Evolutionary conservation across 2,329 filamentous ascomycete genomes (phyloP), one percentile per base, ranked within the genome.

Genomic region (Claviceps sp.): DNA sequence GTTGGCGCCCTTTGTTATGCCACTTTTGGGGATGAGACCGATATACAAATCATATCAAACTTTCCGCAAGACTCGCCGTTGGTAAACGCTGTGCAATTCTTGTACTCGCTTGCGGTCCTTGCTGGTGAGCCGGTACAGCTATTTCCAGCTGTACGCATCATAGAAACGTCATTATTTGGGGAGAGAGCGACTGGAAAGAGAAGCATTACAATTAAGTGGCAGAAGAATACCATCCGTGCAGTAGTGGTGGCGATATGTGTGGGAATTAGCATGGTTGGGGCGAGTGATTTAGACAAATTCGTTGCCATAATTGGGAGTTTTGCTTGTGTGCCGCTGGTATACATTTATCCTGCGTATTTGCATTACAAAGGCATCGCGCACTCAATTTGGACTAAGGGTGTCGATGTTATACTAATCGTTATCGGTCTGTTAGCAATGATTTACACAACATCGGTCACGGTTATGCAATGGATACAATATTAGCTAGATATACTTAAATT

Each of bases 41-140:
- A 79, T 60, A 86, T 86, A 53, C 83, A 88, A 61, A 78, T 88
- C 66, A 86, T 88, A 62, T 80, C 82, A 67, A 88, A 88, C 65
- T 87, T 82, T 60, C 85, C 85, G 0, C 84, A 87, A 59, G 72
- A 74, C 58, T 84, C 77, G 64, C 76, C 77, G 51, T 72, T 88
- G n/a, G 85, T 88, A 69, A 87, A 88, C 56, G 79, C 80, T 0
- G 82, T 88, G 7, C 85, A 88, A 59, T 83, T 86, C 61, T 71
- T 88, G 49, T 88, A 88, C 69, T 82, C 82, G 4, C 64, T 87
- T 23, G 85, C 85, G 2, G 82, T 88, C 7, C 71, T 88, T n/a
- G 81, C 82, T 5, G 84, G 84, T 37, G 82, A 81, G 45, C 85
- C 85, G 0, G 84, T 88, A 2, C 85, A 88, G 65, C 74, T 88